Conservation (phyloP, 352 stramenopile species). For the Thraustochytrium sp. region DNA sequence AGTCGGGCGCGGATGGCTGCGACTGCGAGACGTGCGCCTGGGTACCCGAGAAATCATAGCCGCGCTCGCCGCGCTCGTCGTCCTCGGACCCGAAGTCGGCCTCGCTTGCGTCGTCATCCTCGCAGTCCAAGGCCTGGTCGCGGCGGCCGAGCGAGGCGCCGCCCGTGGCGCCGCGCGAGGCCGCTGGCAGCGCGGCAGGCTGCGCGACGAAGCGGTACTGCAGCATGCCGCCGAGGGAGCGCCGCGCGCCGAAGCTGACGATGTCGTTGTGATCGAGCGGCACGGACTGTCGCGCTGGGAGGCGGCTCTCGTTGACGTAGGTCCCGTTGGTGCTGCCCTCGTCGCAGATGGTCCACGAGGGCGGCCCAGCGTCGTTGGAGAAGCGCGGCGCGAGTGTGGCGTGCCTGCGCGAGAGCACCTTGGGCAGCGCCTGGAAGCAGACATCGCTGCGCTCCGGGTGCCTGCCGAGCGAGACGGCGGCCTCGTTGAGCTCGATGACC, state of each 20-base stretch:
- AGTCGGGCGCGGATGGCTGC: too few species aligned
- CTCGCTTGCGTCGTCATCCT: too few species aligned
- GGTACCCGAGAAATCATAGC: too few species aligned
- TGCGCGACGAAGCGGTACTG: neutral
- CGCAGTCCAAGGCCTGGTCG: too few species aligned
- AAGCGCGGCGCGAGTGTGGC: neutral
- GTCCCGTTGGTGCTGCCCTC: constrained; percentile 32
- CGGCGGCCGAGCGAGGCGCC: neutral
- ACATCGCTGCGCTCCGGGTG: neutral
- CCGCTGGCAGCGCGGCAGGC: neutral
- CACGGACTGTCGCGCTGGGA: neutral
- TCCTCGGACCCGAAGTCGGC: too few species aligned
- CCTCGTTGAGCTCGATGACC: neutral
- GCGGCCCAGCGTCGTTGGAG: neutral
- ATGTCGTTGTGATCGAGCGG: neutral
- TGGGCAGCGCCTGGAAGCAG: neutral
- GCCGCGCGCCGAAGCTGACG: neutral
- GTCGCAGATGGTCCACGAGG: neutral
- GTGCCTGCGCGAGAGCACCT: constrained; percentile 11
- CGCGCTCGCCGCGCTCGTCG: too few species aligned
- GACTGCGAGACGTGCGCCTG: too few species aligned
- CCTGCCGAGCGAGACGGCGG: neutral
- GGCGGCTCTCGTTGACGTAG: neutral
- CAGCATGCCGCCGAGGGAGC: neutral
- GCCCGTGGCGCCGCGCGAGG: neutral